Base-by-base conservation (phyloP, 768 basidiomycete species). In the Amanita exitialis region DNA sequence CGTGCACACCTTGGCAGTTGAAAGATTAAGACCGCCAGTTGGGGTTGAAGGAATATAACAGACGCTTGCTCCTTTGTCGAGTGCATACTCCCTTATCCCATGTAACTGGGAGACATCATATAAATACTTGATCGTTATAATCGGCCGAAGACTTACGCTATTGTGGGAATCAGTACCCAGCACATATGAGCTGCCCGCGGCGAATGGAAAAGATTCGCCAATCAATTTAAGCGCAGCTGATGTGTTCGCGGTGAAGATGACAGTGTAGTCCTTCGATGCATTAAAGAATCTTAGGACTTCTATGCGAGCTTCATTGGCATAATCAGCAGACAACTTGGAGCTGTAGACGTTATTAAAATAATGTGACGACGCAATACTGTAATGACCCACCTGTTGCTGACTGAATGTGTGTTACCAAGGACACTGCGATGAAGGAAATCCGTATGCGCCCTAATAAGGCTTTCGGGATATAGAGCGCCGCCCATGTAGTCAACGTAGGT, bases 401-500 rank as follows among this genome's bases (percentile, higher is more conserved):
- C 76, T 0, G 88, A 90, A 64, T 91, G 89, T 1, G 89, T 90
- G 62, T 91, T 90, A 1, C 88, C 89, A 53, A 91, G 74, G 39
- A 90, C 72, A 59, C 66, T 79, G 46, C 67, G 69, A 36, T 72
- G 78, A 28, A 91, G 74, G 60, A 90, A 88, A 45, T 78, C 76
- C 36, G 80, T 72, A 57, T 90, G 86, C 8, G 79, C 77, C 35
- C 74, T 75, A 52, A 90, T 76, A 30, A 91, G 77, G 57, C 80
- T 83, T 57, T 87, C 83, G 9, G 89, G 89, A 56, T 87, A 88
- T 30, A 90, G 69, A 0, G 85, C 77, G 20, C 85, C 87, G 27
- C 89, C 89, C 86, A 90, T 90, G 56, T 86, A 90, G 59, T 91
- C 89, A 54, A 89, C 82, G 53, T 90, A 90, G 7, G 82, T 83